Evolutionary conservation across 2,329 filamentous ascomycete species (phyloP).

Genomic region (Phoma herbarum): DNA sequence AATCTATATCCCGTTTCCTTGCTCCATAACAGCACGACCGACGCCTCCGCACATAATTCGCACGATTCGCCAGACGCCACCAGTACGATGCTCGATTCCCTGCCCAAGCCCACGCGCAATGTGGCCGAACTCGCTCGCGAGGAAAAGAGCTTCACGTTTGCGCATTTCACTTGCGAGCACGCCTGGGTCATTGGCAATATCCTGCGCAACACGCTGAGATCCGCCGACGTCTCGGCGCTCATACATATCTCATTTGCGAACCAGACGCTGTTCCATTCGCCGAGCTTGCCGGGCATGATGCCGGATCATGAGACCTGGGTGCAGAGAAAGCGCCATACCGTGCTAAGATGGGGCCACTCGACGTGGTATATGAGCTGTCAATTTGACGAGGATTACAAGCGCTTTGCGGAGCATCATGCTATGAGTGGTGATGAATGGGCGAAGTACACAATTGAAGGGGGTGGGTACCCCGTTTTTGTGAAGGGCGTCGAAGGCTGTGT

Average conservation of each 20-base stretch:
- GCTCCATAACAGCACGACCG: slow-evolving; percentile 8
- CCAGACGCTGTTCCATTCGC: slow-evolving; percentile 75
- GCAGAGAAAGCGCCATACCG: slow-evolving; percentile 73
- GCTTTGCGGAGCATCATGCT: slow-evolving; percentile 71
- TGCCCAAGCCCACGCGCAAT: slow-evolving; percentile 48
- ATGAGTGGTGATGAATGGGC: slow-evolving; percentile 62
- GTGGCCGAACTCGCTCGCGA: slow-evolving; percentile 53
- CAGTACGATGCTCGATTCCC: slow-evolving; percentile 24
- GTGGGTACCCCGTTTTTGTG: slow-evolving; percentile 76
- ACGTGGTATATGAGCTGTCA: slow-evolving; percentile 78
- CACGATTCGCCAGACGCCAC: slow-evolving; percentile 18
- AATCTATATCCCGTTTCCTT: slow-evolving; percentile 20
- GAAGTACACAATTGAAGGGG: slow-evolving; percentile 80
- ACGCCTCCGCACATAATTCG: slow-evolving; percentile 1
- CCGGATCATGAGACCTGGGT: slow-evolving; percentile 75
- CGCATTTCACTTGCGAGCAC: slow-evolving; percentile 69
- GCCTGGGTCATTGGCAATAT: slow-evolving; percentile 72
- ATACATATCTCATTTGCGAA: slow-evolving; percentile 71
- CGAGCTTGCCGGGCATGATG: slow-evolving; percentile 70
- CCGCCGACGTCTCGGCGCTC: slow-evolving; percentile 63
- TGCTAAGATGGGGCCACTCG: slow-evolving; percentile 73
- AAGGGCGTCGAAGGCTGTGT: slow-evolving; percentile 78
- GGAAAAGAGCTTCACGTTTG: slow-evolving; percentile 57
- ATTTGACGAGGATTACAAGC: slow-evolving; percentile 70
- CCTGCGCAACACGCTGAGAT: slow-evolving; percentile 69